A percentile compares a stretch with the other conserved stretches of the same genome.
Conservation (phyloP, 805 yeast genomes). For the Jamesozyma rosinii region DNA sequence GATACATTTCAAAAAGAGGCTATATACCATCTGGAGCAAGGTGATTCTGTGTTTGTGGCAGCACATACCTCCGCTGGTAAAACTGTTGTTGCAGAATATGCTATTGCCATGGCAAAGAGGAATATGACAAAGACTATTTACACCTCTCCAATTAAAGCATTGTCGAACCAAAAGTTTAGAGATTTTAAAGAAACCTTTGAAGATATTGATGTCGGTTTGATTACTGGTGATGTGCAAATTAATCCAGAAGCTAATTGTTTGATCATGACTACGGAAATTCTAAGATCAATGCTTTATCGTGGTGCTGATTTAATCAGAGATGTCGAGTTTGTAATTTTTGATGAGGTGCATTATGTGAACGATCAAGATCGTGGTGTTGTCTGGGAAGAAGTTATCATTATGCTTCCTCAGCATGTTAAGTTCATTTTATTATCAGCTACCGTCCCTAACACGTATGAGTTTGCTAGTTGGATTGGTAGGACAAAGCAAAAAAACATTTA, state of each 20-base stretch:
- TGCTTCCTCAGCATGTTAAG: slow-evolving; percentile 94
- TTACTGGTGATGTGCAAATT: slow-evolving; percentile 96
- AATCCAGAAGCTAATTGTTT: slow-evolving; percentile 93
- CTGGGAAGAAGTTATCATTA: slow-evolving; percentile 97
- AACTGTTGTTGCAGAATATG: slow-evolving; percentile 96
- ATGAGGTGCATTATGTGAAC: slow-evolving; percentile 95
- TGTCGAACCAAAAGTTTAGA: slow-evolving; percentile 82
- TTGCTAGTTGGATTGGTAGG: slow-evolving; percentile 98
- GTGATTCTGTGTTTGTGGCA: slow-evolving; percentile 96
- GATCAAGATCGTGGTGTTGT: slow-evolving; percentile 97
- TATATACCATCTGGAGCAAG: slow-evolving; percentile 89
- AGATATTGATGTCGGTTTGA: slow-evolving; percentile 81
- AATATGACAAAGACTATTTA: slow-evolving; percentile 96
- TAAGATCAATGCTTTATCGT: slow-evolving; percentile 88
- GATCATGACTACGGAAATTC: slow-evolving; percentile 95
- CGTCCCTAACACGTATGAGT: slow-evolving; percentile 95
- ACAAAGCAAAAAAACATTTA: slow-evolving; percentile 93
- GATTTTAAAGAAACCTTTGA: slow-evolving; percentile 75
- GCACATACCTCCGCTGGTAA: slow-evolving; percentile 99
- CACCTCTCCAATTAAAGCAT: slow-evolving; percentile 89
- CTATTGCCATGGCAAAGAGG: slow-evolving; percentile 90
- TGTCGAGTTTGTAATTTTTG: slow-evolving; percentile 94
- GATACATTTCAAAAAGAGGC: slow-evolving; percentile 97
- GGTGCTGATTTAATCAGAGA: slow-evolving; percentile 96
- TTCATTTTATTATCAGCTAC: slow-evolving; percentile 89